A percentile compares a stretch with the other conserved stretches of the same genome.
Conservation (phyloP, 75 land plant species). For the Selaginella tamariscina region DNA sequence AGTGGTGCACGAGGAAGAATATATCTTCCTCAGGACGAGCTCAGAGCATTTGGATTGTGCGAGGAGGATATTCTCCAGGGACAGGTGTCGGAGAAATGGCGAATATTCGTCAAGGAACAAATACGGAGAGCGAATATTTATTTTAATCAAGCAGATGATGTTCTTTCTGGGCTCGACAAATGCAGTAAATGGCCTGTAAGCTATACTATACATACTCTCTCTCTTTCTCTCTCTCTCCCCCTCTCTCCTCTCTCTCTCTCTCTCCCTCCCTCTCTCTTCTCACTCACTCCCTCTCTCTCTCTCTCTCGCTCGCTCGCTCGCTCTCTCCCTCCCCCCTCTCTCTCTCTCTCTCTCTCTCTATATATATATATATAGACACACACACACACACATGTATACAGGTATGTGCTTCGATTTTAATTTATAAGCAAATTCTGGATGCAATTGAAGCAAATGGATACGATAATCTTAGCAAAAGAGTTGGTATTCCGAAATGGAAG, state of each 20-base stretch:
- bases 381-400: too few relatives aligned
- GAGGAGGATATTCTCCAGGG: conserved; percentile 35
- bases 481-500: conserved; percentile 45
- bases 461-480: conserved; percentile 46
- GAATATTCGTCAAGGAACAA: conserved; percentile 47
- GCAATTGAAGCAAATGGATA: conserved; percentile 57
- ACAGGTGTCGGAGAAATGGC: conserved; percentile 35
- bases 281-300: too few relatives aligned
- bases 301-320: too few relatives aligned
- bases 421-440: conserved; percentile 58
- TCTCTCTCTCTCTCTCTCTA: too few relatives aligned
- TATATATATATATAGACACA: too few relatives aligned
- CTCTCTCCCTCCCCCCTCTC: too few relatives aligned
- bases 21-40: conserved; percentile 51
- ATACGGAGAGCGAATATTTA: conserved; percentile 38
- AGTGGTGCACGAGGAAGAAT: conserved; percentile 45
- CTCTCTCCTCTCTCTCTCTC: background rate
- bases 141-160: conserved; percentile 37
- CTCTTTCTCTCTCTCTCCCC: background rate
- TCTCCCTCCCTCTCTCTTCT: background rate
- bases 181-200: conserved; percentile 42
- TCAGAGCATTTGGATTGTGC: conserved; percentile 31
- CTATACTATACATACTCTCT: background rate
- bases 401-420: conserved; percentile 53
- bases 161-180: conserved; percentile 35